Conservation (phyloP, 371 early-diverging fungal genomes). For the Cokeromyces recurvatus region DNA sequence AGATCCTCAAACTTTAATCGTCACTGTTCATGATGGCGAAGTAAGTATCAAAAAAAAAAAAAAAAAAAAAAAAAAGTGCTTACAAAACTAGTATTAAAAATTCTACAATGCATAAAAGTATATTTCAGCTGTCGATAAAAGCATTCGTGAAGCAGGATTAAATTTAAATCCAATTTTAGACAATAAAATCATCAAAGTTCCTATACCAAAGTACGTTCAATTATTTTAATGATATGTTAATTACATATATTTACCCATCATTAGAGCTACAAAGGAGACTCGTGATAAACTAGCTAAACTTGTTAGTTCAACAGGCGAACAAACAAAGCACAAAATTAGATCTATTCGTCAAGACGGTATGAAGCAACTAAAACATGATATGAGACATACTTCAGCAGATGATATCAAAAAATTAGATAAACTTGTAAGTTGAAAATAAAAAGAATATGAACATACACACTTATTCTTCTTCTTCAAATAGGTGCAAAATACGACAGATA, state of each 20-base stretch:
- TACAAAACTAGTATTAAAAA: no score
- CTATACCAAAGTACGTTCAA: constrained; percentile 85
- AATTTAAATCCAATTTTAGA: constrained; percentile 80
- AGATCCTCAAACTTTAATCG: constrained; percentile 83
- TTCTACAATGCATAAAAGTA: no score
- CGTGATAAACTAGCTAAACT: constrained; percentile 72
- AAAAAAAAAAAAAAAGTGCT: no score
- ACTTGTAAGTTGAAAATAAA: constrained; percentile 30
- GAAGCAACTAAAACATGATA: constrained; percentile 69
- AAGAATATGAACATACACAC: neutral
- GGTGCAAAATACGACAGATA: constrained; percentile 74
- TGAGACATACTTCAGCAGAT: constrained; percentile 57
- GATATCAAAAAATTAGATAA: constrained; percentile 60
- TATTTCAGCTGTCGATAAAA: constrained; percentile 68
- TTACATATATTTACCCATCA: no score
- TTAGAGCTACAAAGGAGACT: constrained; percentile 73
- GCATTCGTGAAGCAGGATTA: constrained; percentile 77
- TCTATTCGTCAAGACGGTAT: constrained; percentile 68
- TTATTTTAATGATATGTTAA: no score
- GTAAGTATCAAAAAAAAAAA: constrained; percentile 28
- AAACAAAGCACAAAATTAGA: constrained; percentile 62
- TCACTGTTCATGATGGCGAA: constrained; percentile 74
- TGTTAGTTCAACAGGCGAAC: constrained; percentile 66
- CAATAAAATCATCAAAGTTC: constrained; percentile 69
- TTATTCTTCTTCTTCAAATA: constrained; percentile 8